phyloP scores from a whole-genome alignment of 441 rosid genomes.

The Bruguiera hainesii region DNA sequence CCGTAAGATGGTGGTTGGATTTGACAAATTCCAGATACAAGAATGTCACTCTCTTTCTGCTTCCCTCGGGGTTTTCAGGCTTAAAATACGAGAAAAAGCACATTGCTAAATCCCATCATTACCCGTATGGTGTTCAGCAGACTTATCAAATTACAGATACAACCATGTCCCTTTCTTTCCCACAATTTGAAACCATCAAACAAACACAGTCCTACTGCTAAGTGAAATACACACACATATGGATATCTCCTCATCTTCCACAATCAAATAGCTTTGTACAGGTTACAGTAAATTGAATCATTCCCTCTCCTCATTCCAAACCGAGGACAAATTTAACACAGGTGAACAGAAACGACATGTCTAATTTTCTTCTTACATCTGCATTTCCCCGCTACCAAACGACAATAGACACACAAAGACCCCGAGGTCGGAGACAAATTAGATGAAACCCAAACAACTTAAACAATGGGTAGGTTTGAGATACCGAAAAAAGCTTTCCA shows the following conservation, averaged over 20 bases:
- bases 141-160: neutral
- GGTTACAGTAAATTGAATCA: neutral
- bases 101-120: constrained; percentile 6
- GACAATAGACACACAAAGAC: neutral
- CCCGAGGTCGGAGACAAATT: neutral
- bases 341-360: neutral
- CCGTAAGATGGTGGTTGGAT: too few relatives aligned
- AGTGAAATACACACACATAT: too few relatives aligned
- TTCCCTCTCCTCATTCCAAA: neutral
- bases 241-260: neutral
- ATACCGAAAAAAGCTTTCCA: neutral
- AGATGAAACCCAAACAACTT: neutral
- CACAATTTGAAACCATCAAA: neutral
- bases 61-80: neutral
- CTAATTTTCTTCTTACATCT: neutral
- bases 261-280: neutral
- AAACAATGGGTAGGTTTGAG: neutral
- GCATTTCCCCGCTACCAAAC: constrained; percentile 6
- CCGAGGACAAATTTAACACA: neutral
- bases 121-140: neutral
- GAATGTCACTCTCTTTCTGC: too few relatives aligned
- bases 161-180: constrained; percentile 9
- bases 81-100: neutral
- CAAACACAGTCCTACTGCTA: too few relatives aligned
- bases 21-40: too few relatives aligned